Evolutionary conservation across 441 rosid species (phyloP).

Genomic region (Adansonia rubrostipa): DNA sequence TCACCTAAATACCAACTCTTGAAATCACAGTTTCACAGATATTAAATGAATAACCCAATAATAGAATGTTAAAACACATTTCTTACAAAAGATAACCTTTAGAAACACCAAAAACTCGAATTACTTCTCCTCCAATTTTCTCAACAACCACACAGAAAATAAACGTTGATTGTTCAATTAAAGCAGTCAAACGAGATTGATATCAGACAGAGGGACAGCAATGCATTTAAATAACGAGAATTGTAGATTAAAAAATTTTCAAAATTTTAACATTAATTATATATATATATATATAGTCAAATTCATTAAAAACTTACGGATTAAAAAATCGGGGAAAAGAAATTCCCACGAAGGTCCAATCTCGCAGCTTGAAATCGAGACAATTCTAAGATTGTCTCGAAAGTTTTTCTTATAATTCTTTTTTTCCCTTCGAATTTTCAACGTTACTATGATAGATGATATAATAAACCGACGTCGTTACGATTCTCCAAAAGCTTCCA

Average conservation of each 20-base stretch:
- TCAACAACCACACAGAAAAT: constrained; percentile 24
- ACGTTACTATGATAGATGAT: constrained; percentile 3
- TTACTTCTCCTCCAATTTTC: constrained; percentile 20
- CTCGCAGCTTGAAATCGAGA: constrained; percentile 26
- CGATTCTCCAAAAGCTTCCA: constrained; percentile 23
- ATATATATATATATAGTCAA: not conserved
- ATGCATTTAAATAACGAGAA: constrained; percentile 8
- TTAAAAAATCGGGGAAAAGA: constrained; percentile 3
- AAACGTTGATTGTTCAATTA: not conserved
- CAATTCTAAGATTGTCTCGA: constrained; percentile 1
- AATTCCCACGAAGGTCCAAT: constrained; percentile 22
- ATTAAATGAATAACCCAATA: no score
- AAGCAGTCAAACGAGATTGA: constrained; percentile 10
- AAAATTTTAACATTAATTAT: not conserved
- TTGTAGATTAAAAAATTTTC: not conserved
- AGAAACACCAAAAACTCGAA: not conserved
- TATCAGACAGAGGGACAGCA: not conserved
- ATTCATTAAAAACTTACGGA: constrained; percentile 36
- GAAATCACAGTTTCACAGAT: no score
- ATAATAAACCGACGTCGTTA: constrained; percentile 22
- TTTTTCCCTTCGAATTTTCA: constrained; percentile 24
- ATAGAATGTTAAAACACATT: no score
- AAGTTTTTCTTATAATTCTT: not conserved
- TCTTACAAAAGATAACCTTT: no score
- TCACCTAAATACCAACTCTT: no score